phyloP scores from a whole-genome alignment of 345 rosid genomes.

The Boechera stricta region DNA sequence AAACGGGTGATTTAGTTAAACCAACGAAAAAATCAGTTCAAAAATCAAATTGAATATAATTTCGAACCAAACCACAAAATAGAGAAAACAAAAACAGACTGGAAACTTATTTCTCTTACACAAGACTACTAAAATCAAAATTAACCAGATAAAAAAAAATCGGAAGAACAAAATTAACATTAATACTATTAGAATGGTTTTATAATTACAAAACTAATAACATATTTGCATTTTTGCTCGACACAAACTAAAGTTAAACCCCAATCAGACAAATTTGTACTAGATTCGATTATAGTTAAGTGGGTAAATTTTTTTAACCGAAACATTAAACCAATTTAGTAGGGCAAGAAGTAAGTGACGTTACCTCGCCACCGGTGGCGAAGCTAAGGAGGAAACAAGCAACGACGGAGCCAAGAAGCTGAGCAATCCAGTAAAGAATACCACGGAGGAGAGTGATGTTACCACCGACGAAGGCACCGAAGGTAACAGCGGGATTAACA shows the following conservation, averaged over 20 bases:
- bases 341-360: conserved; percentile 12
- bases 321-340: neutral
- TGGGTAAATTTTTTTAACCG: neutral
- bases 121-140: neutral
- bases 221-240: neutral
- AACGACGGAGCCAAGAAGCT: conserved; percentile 80
- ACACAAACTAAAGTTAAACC: neutral
- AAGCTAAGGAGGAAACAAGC: conserved; percentile 86
- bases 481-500: conserved; percentile 92
- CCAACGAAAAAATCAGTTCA: neutral
- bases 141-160: neutral
- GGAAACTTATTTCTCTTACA: neutral
- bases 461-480: conserved; percentile 87
- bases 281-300: neutral
- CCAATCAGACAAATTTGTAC: neutral
- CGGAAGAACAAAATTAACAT: neutral
- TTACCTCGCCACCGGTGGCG: conserved; percentile 74
- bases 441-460: conserved; percentile 90
- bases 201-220: neutral
- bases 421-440: conserved; percentile 84
- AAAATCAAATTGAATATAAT: neutral
- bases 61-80: neutral
- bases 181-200: neutral
- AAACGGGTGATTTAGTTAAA: neutral
- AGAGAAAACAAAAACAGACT: neutral